Base-by-base conservation (phyloP, 352 stramenopile genomes). In the Phytophthora citrophthora region DNA sequence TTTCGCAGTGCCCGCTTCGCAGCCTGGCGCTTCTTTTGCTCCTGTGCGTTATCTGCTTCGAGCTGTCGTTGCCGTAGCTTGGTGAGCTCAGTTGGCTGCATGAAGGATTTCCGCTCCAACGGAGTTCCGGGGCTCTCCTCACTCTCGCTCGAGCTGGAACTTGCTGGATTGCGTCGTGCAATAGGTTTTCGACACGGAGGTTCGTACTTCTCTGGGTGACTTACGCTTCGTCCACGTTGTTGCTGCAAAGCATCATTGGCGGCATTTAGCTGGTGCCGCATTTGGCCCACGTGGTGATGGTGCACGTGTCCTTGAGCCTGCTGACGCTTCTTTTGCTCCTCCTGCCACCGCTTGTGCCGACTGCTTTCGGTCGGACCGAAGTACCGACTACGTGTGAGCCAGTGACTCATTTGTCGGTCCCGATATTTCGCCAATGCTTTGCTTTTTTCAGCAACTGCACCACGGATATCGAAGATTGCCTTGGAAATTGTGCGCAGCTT, bases 291-390 rank as follows among this genome's bases (percentile, higher is more conserved):
- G 26, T 77, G 40, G 23, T 65, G 63, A 16, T 65, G 54, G 27
- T 76, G 65, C 49, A 58, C 26, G 47, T 76, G 57, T 23, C 46
- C 16, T 20, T 74, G 65, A 18, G 66, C 60, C n/a, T 77, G 65
- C 56, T 86, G 68, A n/a, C 74, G 70, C 39, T 79, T 78, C 62
- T 88, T 86, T 61, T 90, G 78, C 27, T 89, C 76, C 32, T 83
- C 72, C 34, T 91, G 82, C 85, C 85, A 93, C 8, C 83, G 79
- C 70, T 88, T 91, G 61, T 88, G 81, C 0, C 82, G 79, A 68
- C 79, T 89, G 70, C 85, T 92, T 66, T 91, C 81, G 0, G 85
- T 93, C 5, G 85, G 85, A 0, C 85, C 85, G 59, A 91, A 88
- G 68, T 93, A 93, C 29, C 81, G 79, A 75, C 84, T 91, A 9